Evolutionary conservation across 768 basidiomycete genomes (phyloP), one percentile per base, ranked within the genome.

Genomic region (Lactarius sanguifluus): DNA sequence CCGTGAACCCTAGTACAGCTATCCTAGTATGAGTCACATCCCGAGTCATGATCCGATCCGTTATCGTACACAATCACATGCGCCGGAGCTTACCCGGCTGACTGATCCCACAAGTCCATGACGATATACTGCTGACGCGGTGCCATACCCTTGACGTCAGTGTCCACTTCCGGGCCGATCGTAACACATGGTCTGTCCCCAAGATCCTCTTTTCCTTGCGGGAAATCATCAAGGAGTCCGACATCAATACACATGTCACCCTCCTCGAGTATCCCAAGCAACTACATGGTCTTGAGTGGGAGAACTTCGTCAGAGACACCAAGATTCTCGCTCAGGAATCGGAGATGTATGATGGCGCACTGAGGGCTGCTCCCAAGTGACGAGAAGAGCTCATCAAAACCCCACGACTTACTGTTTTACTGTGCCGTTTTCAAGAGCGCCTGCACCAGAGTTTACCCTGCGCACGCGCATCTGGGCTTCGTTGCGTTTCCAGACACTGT

Each of bases 391-490:
- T 83, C 83, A 66, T 87, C 88, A 40, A 94, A 92, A 77, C 83
- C 87, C 65, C 91, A 98, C 73, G 96, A 98, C 75, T 83, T 99
- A 54, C 96, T 96, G 1, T 98, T 97, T 82, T 94, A 98, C 78
- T 95, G 92, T 77, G 92, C 98, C 74, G 97, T 97, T 55, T 99
- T 99, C 89, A 98, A 97, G 83, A 96, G 91, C 69, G 94, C 96
- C 23, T n/a, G 94, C 96, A 3, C 97, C 97, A 2, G 97, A 99
- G 77, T 99, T 96, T 76, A 99, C 97, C 2, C 85, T 99, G 18
- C 94, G 97, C 67, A 99, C 97, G 9, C 90, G 97, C 75, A 99
- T 99, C 73, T 99, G 97, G 97, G 96, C 97, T 12, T 98, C 96
- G 6, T 85, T 99, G 12, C 93, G 97, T 62, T 97, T 97, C 20